Percentiles rank a stretch among this genome's conserved stretches.
Conservation (phyloP, 2,329 filamentous ascomycete genomes). For the Fusarium luffae region DNA sequence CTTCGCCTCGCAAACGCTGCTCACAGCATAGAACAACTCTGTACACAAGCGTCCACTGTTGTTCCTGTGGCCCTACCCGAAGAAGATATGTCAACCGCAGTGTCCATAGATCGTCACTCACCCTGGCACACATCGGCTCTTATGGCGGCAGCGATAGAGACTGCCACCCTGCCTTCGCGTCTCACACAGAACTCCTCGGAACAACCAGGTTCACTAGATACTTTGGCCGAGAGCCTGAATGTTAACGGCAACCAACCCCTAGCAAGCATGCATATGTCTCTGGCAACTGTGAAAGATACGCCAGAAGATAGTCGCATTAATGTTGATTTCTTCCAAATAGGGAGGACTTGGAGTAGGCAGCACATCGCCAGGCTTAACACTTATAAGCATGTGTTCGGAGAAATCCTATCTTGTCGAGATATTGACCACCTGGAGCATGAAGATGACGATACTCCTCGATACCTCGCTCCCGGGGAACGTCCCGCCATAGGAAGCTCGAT, state of each 20-base stretch:
- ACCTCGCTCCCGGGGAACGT: constrained; percentile 24
- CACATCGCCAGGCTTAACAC: constrained; percentile 9
- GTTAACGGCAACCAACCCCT: constrained; percentile 83
- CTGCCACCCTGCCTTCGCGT: constrained; percentile 79
- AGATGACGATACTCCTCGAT: constrained; percentile 1
- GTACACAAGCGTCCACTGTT: constrained; percentile 78
- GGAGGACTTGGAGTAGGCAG: constrained; percentile 32
- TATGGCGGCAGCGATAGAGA: constrained; percentile 81
- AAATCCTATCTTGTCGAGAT: constrained; percentile 43
- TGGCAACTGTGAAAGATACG: constrained; percentile 53
- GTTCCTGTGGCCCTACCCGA: constrained; percentile 78
- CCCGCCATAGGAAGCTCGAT: constrained; percentile 45
- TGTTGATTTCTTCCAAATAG: constrained; percentile 49
- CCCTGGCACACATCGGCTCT: constrained; percentile 85
- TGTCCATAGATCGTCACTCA: constrained; percentile 71
- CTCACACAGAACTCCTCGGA: constrained; percentile 61
- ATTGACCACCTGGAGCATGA: constrained; percentile 9
- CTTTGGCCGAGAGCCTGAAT: constrained; percentile 75
- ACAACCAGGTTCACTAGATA: constrained; percentile 63
- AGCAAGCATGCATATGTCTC: constrained; percentile 76
- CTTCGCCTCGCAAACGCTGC: constrained; percentile 79
- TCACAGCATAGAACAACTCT: constrained; percentile 74
- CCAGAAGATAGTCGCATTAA: constrained; percentile 47
- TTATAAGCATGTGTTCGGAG: constrained; percentile 46
- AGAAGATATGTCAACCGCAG: constrained; percentile 62